These are phyloP conservation scores for Penicillium sp. DNA, from an alignment of 2,329 filamentous ascomycete species.

Conservation along the genomic window DNA sequence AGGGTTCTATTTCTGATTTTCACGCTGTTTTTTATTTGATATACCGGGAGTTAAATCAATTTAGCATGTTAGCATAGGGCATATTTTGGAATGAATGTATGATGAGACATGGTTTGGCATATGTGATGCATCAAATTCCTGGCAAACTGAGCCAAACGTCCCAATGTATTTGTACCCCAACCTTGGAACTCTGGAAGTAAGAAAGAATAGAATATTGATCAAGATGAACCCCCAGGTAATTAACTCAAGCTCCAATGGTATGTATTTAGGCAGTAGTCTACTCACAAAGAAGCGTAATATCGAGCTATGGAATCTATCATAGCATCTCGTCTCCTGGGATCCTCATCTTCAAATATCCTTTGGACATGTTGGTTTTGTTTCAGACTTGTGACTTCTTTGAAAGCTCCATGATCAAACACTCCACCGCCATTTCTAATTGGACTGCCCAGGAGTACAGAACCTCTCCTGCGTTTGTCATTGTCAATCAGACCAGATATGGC, in stretches of 20 bases:
- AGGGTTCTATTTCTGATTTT: conserved; percentile 27
- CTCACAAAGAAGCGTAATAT: conserved; percentile 10
- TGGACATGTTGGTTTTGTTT: conserved; percentile 15
- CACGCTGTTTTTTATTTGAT: background rate
- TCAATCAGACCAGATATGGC: background rate
- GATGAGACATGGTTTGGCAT: background rate
- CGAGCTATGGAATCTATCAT: conserved; percentile 20
- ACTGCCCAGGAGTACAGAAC: background rate
- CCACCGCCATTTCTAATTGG: background rate
- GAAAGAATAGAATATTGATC: no score
- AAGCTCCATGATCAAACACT: background rate
- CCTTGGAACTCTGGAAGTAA: no score
- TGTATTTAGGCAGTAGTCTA: background rate
- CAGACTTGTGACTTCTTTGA: conserved; percentile 10
- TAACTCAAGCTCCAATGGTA: background rate
- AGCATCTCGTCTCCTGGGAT: conserved; percentile 11
- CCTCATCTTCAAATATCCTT: conserved; percentile 15
- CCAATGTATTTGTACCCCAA: no score
- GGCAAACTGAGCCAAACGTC: no score
- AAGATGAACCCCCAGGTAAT: no score
- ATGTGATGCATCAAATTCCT: no score
- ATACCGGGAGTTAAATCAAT: background rate
- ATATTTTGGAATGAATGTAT: conserved; percentile 8
- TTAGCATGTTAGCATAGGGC: conserved; percentile 8
- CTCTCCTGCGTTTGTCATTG: conserved; percentile 2